These are phyloP conservation scores for Penicillium riverlandense DNA, from an alignment of 495 filamentous ascomycete species.

Conservation along the genomic window DNA sequence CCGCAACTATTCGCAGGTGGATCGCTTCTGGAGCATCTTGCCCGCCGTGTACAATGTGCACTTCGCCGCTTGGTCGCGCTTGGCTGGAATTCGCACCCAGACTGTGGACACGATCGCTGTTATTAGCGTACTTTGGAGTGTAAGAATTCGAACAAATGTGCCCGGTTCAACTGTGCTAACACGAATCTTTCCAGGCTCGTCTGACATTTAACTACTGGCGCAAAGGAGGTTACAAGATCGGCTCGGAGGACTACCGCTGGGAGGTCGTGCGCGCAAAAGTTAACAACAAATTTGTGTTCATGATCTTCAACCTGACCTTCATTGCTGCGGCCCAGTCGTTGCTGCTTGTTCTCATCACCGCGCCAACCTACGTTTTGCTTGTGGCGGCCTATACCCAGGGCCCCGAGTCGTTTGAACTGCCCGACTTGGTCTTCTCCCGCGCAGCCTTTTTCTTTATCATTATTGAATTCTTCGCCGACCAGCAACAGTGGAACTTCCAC, in stretches of 20 bases:
- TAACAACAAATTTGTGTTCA: constrained; percentile 54
- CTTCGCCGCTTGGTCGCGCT: constrained; percentile 70
- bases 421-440: constrained; percentile 64
- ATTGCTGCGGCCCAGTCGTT: constrained; percentile 81
- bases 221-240: constrained; percentile 82
- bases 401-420: constrained; percentile 35
- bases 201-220: constrained; percentile 97
- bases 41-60: constrained; percentile 87
- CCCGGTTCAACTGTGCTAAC: constrained; percentile 2
- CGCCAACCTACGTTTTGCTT: constrained; percentile 78
- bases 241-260: constrained; percentile 95
- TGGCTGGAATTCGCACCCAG: constrained; percentile 62
- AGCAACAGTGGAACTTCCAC: constrained; percentile 93
- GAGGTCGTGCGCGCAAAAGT: constrained; percentile 43
- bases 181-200: constrained; percentile 42
- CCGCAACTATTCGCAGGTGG: constrained; percentile 90
- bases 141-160: constrained; percentile 33
- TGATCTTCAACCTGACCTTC: constrained; percentile 80
- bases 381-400: constrained; percentile 40
- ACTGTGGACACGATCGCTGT: constrained; percentile 67
- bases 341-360: constrained; percentile 56
- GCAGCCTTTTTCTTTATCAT: constrained; percentile 62
- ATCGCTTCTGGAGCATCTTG: constrained; percentile 83
- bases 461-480: constrained; percentile 75
- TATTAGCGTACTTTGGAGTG: constrained; percentile 73